Percentiles rank a stretch among this genome's conserved stretches.
Evolutionary conservation across 2,329 filamentous ascomycete species (phyloP).

Genomic region (Sphaerulina vaccinii): DNA sequence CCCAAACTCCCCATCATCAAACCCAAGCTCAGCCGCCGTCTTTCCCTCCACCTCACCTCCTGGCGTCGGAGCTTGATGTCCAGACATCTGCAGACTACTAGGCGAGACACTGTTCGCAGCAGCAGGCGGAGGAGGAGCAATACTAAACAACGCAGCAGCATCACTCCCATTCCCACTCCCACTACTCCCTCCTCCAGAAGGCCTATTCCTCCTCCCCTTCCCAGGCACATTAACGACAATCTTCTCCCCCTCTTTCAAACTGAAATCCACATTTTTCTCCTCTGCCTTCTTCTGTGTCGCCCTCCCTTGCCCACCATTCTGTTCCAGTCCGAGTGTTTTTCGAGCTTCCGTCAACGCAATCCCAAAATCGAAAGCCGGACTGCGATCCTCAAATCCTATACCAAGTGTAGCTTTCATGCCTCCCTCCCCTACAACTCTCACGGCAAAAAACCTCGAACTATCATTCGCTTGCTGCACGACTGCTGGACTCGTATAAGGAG

Average conservation of each 20-base stretch:
- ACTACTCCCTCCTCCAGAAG: slow-evolving; percentile 37
- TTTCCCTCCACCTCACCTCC: slow-evolving; percentile 50
- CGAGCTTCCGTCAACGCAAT: slow-evolving; percentile 76
- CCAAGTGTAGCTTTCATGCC: slow-evolving; percentile 77
- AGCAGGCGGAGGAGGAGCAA: slow-evolving; percentile 72
- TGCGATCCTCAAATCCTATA: slow-evolving; percentile 82
- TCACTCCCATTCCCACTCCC: slow-evolving; percentile 44
- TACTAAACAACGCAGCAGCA: slow-evolving; percentile 61
- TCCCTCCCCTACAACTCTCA: slow-evolving; percentile 73
- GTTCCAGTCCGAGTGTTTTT: slow-evolving; percentile 65
- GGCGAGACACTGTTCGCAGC: slow-evolving; percentile 36
- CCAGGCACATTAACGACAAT: slow-evolving; percentile 74
- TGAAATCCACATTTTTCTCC: slow-evolving; percentile 71
- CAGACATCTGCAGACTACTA: slow-evolving; percentile 36
- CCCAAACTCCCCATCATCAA: slow-evolving; percentile 85
- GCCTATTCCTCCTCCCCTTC: slow-evolving; percentile 45
- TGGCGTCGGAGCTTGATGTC: slow-evolving; percentile 59
- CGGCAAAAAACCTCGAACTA: slow-evolving; percentile 78
- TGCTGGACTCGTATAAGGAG: slow-evolving; percentile 66
- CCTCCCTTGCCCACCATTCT: slow-evolving; percentile 49
- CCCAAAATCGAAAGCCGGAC: slow-evolving; percentile 81
- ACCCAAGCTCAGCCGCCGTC: slow-evolving; percentile 64
- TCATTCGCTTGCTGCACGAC: slow-evolving; percentile 77
- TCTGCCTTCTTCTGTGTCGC: slow-evolving; percentile 47
- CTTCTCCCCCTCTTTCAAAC: slow-evolving; percentile 84